phyloP scores from a whole-genome alignment of 1,284 basidiomycete genomes.

The Cutaneotrichosporon sp. region DNA sequence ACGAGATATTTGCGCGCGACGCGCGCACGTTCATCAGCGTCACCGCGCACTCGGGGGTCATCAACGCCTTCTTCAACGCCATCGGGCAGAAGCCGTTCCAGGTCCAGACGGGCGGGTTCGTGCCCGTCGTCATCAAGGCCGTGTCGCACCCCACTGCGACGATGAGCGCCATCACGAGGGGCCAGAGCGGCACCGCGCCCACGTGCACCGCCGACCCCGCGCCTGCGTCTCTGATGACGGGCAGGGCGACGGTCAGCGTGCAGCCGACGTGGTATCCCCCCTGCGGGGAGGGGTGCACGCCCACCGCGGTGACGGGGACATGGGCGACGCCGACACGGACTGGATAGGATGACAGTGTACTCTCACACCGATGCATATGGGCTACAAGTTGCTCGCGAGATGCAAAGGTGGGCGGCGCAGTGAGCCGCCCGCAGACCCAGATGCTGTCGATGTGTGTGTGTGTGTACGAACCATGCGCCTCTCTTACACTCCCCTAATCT shows the following conservation, averaged over 20 bases:
- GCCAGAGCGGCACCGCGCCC: conserved; percentile 29
- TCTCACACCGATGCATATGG: neutral
- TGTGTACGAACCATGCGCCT: neutral
- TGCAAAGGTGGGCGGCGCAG: neutral
- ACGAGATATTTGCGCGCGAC: conserved; percentile 46
- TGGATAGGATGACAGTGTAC: neutral
- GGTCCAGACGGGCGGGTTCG: conserved; percentile 38
- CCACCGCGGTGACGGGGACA: neutral
- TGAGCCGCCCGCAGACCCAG: neutral
- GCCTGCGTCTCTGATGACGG: neutral
- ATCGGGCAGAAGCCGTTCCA: conserved; percentile 31
- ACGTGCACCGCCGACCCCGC: conserved; percentile 21
- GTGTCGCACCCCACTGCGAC: conserved; percentile 26
- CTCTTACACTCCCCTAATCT: neutral
- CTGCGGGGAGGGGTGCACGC: neutral
- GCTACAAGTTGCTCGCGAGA: neutral
- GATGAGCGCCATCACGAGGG: conserved; percentile 22
- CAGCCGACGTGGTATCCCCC: conserved; percentile 1
- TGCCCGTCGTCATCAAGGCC: conserved; percentile 31
- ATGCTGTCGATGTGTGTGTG: neutral
- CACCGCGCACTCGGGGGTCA: conserved; percentile 49
- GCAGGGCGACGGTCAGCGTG: neutral
- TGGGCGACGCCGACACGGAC: neutral
- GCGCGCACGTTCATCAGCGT: conserved; percentile 40
- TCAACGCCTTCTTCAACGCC: conserved; percentile 39